Evolutionary conservation across 768 basidiomycete species (phyloP).

Genomic region (Butyriboletus loyo): DNA sequence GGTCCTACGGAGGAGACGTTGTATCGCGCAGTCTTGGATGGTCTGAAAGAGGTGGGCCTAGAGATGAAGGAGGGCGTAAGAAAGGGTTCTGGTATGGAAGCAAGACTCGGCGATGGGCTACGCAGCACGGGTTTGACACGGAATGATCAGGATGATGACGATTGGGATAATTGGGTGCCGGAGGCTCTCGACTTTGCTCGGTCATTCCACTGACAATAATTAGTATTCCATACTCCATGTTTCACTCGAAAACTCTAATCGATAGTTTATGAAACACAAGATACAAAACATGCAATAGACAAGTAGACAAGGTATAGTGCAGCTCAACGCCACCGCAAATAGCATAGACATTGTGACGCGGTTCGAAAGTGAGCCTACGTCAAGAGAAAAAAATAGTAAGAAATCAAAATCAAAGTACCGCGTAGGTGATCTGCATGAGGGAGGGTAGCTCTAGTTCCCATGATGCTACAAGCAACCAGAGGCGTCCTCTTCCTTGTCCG

Average conservation of each 20-base stretch:
- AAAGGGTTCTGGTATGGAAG: constrained; percentile 48
- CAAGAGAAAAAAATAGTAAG: not conserved
- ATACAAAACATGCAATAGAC: not conserved
- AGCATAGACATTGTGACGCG: not conserved
- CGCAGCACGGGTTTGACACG: constrained; percentile 1
- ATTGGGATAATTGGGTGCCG: not conserved
- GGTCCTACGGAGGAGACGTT: constrained; percentile 63
- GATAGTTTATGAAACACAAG: not conserved
- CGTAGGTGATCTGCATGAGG: not conserved
- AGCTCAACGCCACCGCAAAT: constrained; percentile 13
- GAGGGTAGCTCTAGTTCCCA: not conserved
- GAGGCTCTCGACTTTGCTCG: not conserved
- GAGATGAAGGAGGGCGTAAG: constrained; percentile 38
- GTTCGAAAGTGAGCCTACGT: not conserved
- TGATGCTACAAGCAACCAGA: constrained; percentile 26
- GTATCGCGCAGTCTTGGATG: constrained; percentile 58
- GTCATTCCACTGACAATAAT: not conserved
- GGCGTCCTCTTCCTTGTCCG: constrained; percentile 33
- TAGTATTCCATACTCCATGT: too few species aligned
- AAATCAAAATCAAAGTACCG: not conserved
- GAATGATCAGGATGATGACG: not conserved
- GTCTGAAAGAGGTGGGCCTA: constrained; percentile 50
- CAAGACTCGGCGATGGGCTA: constrained; percentile 26
- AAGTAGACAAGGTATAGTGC: constrained; percentile 9
- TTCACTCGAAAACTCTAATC: not conserved